Evolutionary conservation across 306 rosid species (phyloP).

Genomic region (Cucurbita moschata): DNA sequence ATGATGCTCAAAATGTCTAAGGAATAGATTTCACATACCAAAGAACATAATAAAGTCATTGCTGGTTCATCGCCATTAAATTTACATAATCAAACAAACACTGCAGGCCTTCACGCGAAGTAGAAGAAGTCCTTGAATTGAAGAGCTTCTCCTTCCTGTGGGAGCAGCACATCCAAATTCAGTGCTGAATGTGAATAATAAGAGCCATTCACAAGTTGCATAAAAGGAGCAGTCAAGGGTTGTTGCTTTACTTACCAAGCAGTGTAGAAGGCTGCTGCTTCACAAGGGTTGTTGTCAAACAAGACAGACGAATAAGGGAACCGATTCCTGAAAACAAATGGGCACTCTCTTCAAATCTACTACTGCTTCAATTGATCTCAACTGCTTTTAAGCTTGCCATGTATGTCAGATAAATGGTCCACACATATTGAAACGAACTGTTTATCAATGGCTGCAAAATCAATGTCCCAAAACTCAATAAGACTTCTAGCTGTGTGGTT

Average conservation of each 20-base stretch:
- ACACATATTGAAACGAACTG: slow-evolving; percentile 47
- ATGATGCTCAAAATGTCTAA: too few species aligned
- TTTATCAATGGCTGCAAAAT: slow-evolving; percentile 58
- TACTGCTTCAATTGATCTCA: neutral
- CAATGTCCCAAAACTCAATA: neutral
- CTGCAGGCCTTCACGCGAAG: neutral
- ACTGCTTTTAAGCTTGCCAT: slow-evolving; percentile 48
- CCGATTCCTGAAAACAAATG: neutral
- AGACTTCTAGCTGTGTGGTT: neutral
- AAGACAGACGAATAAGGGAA: neutral
- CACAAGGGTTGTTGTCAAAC: neutral
- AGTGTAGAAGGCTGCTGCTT: neutral
- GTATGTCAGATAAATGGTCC: slow-evolving; percentile 70
- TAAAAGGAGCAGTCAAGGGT: neutral
- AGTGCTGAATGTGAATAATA: neutral
- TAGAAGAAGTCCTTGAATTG: neutral
- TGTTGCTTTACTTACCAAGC: neutral
- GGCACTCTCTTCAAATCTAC: neutral
- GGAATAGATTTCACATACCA: neutral
- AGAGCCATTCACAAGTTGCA: neutral
- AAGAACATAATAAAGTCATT: neutral
- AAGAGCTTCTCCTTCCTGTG: neutral
- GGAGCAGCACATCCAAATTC: neutral
- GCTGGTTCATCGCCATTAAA: neutral
- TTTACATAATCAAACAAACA: neutral